Conservation (phyloP, 2,329 filamentous ascomycete species). For the Didymella sp. region DNA sequence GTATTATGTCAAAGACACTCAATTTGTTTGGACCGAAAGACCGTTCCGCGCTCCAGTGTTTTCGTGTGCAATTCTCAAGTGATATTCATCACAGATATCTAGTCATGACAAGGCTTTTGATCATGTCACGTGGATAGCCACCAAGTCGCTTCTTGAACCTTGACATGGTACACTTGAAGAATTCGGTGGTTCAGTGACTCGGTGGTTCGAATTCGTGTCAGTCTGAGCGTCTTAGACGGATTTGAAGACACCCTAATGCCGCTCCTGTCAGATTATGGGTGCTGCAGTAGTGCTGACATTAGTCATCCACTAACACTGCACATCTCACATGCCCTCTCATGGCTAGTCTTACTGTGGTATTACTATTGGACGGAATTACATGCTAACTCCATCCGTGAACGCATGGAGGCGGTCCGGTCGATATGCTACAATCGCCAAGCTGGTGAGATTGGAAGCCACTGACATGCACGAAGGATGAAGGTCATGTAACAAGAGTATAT, state of each 20-base stretch:
- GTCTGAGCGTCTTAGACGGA: background rate
- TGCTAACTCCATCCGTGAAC: background rate
- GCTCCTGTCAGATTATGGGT: background rate
- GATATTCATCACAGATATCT: too few relatives aligned
- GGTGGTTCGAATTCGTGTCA: background rate
- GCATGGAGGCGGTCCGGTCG: background rate
- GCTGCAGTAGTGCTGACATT: constrained; percentile 9
- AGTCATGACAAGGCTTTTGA: too few relatives aligned
- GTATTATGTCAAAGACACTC: too few relatives aligned
- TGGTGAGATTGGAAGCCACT: background rate
- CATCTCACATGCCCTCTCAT: background rate
- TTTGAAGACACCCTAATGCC: background rate
- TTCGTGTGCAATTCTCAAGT: too few relatives aligned
- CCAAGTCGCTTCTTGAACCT: too few relatives aligned
- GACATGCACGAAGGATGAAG: background rate
- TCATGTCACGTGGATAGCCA: too few relatives aligned
- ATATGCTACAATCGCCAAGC: background rate
- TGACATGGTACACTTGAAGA: too few relatives aligned
- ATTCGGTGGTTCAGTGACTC: too few relatives aligned
- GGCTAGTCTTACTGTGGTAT: background rate
- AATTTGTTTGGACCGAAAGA: too few relatives aligned
- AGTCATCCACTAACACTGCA: background rate
- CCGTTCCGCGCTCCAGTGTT: too few relatives aligned
- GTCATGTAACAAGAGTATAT: background rate
- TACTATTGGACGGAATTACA: background rate